Conservation (phyloP, 441 rosid species). For the Erysimum cheiri region DNA sequence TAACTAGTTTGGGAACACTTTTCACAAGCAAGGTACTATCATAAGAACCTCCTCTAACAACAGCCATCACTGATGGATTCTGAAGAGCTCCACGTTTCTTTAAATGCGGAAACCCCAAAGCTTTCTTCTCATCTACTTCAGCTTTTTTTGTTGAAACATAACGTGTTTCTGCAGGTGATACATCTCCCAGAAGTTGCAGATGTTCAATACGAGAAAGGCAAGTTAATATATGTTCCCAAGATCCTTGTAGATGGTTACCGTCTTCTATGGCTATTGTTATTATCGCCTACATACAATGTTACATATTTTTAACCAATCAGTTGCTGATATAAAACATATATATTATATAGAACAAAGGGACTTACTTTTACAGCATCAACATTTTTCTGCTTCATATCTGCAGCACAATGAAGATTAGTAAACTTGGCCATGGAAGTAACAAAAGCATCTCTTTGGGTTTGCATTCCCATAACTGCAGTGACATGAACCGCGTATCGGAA, state of each 20-base stretch:
- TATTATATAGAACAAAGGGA: slow-evolving; percentile 9
- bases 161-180: slow-evolving; percentile 80
- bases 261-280: slow-evolving; percentile 95
- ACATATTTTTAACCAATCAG: background rate
- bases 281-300: slow-evolving; percentile 64
- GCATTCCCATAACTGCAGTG: slow-evolving; percentile 97
- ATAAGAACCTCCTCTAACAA: slow-evolving; percentile 97
- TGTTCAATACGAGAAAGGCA: slow-evolving; percentile 98
- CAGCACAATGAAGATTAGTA: slow-evolving; percentile 96
- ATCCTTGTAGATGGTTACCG: slow-evolving; percentile 94
- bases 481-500: slow-evolving; percentile 87
- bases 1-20: slow-evolving; percentile 69
- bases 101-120: slow-evolving; percentile 65
- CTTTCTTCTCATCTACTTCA: slow-evolving; percentile 79
- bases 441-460: slow-evolving; percentile 99
- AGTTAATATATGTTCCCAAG: slow-evolving; percentile 96
- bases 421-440: slow-evolving; percentile 98
- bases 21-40: slow-evolving; percentile 82
- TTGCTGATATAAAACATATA: slow-evolving; percentile 4
- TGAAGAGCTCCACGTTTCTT: slow-evolving; percentile 91
- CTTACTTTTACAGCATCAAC: slow-evolving; percentile 96
- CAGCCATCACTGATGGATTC: slow-evolving; percentile 97
- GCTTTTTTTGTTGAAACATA: slow-evolving; percentile 61
- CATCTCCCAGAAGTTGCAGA: slow-evolving; percentile 95
- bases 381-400: slow-evolving; percentile 98